phyloP scores from a whole-genome alignment of 2,329 filamentous ascomycete species.

The Neonectria neomacrospora region DNA sequence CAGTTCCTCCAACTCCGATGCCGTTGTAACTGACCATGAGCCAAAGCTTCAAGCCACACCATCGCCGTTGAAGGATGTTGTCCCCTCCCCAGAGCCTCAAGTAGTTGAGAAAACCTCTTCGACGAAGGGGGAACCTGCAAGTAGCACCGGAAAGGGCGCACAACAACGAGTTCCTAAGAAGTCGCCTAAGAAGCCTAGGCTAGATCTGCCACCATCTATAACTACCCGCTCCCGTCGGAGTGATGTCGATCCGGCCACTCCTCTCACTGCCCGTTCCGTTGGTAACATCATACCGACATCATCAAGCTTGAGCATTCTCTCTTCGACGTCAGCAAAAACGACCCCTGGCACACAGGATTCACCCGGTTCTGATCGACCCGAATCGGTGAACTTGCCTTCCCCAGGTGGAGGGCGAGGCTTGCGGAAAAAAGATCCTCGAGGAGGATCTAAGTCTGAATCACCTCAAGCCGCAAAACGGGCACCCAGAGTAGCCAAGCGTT shows the following conservation, averaged over 20 bases:
- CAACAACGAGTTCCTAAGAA: conserved; percentile 24
- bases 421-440: conserved; percentile 32
- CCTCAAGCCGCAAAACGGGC: conserved; percentile 41
- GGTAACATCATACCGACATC: conserved; percentile 38
- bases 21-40: conserved; percentile 23
- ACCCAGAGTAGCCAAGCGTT: conserved; percentile 38
- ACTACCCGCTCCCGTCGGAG: conserved; percentile 40
- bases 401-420: conserved; percentile 34
- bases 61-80: conserved; percentile 26
- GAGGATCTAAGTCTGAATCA: conserved; percentile 41
- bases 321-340: conserved; percentile 53
- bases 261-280: conserved; percentile 30
- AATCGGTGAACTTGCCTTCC: conserved; percentile 40
- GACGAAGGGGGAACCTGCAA: background rate
- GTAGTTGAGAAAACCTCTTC: conserved; percentile 6
- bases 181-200: conserved; percentile 23
- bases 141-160: background rate
- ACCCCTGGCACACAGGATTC: conserved; percentile 52
- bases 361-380: conserved; percentile 33
- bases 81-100: conserved; percentile 26
- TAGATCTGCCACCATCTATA: conserved; percentile 40
- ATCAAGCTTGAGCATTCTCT: conserved; percentile 55
- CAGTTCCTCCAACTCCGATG: conserved; percentile 48
- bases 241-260: conserved; percentile 38
- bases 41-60: conserved; percentile 25